These are phyloP conservation scores for Penstemon eatonii DNA, from an alignment of 257 asterid genomes.

Conservation along the genomic window DNA sequence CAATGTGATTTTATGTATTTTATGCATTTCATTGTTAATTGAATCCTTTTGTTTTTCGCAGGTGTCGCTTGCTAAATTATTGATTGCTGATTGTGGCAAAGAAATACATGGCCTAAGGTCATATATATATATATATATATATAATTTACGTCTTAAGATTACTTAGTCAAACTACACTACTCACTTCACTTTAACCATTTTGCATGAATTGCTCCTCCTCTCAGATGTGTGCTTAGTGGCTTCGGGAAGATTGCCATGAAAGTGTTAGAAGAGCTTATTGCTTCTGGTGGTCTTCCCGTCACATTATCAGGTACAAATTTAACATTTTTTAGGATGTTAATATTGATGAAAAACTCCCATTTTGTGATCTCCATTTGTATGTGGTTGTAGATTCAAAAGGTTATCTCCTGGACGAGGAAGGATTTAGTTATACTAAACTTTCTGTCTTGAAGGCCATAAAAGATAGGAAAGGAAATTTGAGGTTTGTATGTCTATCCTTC, in stretches of 20 bases:
- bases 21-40: conserved; percentile 1
- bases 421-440: conserved; percentile 89
- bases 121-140: not conserved
- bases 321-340: no score
- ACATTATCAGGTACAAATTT: conserved; percentile 72
- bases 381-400: conserved; percentile 77
- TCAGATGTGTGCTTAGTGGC: conserved; percentile 97
- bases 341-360: conserved; percentile 28
- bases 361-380: conserved; percentile 8
- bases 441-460: conserved; percentile 81
- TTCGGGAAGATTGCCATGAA: conserved; percentile 97
- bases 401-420: conserved; percentile 95
- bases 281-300: conserved; percentile 82
- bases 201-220: not conserved
- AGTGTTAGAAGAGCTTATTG: conserved; percentile 93
- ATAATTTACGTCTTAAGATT: no score
- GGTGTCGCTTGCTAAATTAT: conserved; percentile 93
- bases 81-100: conserved; percentile 95
- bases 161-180: conserved; percentile 3
- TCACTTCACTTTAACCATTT: conserved; percentile 20
- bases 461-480: conserved; percentile 86
- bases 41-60: conserved; percentile 39
- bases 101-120: conserved; percentile 94
- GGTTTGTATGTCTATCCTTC: conserved; percentile 45
- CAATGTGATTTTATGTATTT: conserved; percentile 57